Conservation (phyloP, 1,284 basidiomycete species). For the Boletus hoseneyae region DNA sequence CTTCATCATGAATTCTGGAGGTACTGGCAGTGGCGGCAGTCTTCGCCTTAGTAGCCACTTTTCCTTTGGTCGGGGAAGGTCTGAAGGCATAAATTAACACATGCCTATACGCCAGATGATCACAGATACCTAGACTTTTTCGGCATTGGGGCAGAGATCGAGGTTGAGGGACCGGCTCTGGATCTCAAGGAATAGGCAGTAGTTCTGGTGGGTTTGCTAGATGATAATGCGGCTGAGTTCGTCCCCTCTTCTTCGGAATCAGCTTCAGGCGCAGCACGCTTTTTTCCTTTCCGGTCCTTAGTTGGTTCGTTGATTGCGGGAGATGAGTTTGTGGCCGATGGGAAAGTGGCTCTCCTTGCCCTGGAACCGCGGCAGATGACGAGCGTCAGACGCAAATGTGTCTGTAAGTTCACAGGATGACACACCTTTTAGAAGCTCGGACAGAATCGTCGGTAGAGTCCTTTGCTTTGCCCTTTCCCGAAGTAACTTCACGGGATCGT, state of each 20-base stretch:
- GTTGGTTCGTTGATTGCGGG: conserved; percentile 73
- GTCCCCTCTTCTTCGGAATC: conserved; percentile 55
- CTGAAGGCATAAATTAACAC: conserved; percentile 31
- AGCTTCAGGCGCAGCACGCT: conserved; percentile 71
- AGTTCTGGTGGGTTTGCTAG: conserved; percentile 57
- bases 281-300: conserved; percentile 78
- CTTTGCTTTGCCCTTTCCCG: conserved; percentile 62
- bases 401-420: conserved; percentile 26
- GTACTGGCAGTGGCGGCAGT: conserved; percentile 53
- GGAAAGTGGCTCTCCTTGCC: conserved; percentile 53
- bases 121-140: conserved; percentile 60
- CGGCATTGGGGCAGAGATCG: conserved; percentile 57
- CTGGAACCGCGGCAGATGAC: conserved; percentile 37
- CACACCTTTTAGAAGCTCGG: conserved; percentile 58
- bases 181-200: conserved; percentile 67
- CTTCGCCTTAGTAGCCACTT: conserved; percentile 60
- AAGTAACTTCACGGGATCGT: conserved; percentile 49
- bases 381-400: conserved; percentile 20
- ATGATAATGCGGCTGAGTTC: conserved; percentile 39
- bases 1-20: conserved; percentile 62
- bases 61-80: conserved; percentile 55
- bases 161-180: conserved; percentile 41
- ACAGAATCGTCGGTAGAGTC: conserved; percentile 52
- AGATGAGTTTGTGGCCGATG: conserved; percentile 41
- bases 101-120: conserved; percentile 12